Evolutionary conservation across 2,329 filamentous ascomycete species (phyloP).

Genomic region (Botrytis tulipae): DNA sequence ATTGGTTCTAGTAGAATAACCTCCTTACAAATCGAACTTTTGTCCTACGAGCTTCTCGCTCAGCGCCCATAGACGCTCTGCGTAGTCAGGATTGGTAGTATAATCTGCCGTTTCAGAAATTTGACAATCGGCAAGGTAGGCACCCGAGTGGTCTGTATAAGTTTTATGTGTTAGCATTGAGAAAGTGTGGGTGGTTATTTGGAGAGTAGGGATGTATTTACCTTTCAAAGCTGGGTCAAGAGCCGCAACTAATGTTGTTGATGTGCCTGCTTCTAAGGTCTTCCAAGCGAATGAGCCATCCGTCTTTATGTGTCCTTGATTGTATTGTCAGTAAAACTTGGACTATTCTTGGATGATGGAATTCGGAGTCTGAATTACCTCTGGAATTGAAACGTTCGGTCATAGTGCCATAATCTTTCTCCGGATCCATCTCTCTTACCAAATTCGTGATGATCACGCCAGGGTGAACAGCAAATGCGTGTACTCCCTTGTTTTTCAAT

Average conservation of each 20-base stretch:
- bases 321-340: neutral
- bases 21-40: slow-evolving; percentile 19
- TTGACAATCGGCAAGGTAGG: slow-evolving; percentile 22
- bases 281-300: neutral
- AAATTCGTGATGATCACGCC: slow-evolving; percentile 24
- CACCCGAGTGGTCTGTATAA: slow-evolving; percentile 12
- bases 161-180: neutral
- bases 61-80: slow-evolving; percentile 23
- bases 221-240: slow-evolving; percentile 17
- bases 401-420: neutral
- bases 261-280: neutral
- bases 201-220: neutral
- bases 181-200: neutral
- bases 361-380: neutral
- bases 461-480: slow-evolving; percentile 39
- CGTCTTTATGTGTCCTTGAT: neutral
- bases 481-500: slow-evolving; percentile 32
- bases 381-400: neutral
- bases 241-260: slow-evolving; percentile 15
- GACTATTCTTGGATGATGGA: neutral
- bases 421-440: neutral
- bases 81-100: slow-evolving; percentile 7
- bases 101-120: neutral
- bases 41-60: slow-evolving; percentile 26
- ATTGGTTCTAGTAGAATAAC: neutral